phyloP scores from a whole-genome alignment of 345 rosid genomes.

The Zanthoxylum bungeanum region DNA sequence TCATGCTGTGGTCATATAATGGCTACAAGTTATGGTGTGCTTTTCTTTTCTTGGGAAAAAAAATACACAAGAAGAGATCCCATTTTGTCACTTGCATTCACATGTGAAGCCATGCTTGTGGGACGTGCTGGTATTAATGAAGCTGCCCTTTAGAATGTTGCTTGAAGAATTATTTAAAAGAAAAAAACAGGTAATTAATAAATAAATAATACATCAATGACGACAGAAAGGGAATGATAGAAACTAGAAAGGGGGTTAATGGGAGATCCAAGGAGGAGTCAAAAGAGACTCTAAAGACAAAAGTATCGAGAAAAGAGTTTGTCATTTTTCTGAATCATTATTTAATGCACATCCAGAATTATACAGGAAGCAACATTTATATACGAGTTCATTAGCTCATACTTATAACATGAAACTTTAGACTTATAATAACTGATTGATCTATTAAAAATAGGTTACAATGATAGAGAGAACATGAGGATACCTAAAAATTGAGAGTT shows the following conservation, averaged over 20 bases:
- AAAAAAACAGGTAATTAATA: too few species aligned
- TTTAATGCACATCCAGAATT: not conserved
- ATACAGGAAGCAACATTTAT: too few species aligned
- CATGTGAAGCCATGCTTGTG: conserved; percentile 7
- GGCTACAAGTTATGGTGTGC: not conserved
- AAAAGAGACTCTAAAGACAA: conserved; percentile 28
- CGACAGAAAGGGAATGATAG: conserved; percentile 30
- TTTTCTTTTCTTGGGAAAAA: too few species aligned
- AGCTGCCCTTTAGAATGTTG: conserved; percentile 17
- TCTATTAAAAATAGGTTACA: too few species aligned
- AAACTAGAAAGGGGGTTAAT: conserved; percentile 9
- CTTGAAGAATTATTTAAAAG: not conserved
- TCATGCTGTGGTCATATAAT: not conserved
- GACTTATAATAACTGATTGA: too few species aligned
- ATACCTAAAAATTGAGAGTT: too few species aligned
- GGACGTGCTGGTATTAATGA: conserved; percentile 22
- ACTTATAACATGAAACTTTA: too few species aligned
- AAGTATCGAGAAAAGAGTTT: conserved; percentile 17
- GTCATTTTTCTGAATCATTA: conserved; percentile 6
- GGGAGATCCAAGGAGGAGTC: conserved; percentile 33
- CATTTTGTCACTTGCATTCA: not conserved
- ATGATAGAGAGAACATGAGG: too few species aligned
- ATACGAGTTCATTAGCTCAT: too few species aligned
- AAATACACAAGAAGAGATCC: not conserved
- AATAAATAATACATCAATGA: conserved; percentile 12